Conservation (phyloP, 345 rosid species). For the Populus deltoides region DNA sequence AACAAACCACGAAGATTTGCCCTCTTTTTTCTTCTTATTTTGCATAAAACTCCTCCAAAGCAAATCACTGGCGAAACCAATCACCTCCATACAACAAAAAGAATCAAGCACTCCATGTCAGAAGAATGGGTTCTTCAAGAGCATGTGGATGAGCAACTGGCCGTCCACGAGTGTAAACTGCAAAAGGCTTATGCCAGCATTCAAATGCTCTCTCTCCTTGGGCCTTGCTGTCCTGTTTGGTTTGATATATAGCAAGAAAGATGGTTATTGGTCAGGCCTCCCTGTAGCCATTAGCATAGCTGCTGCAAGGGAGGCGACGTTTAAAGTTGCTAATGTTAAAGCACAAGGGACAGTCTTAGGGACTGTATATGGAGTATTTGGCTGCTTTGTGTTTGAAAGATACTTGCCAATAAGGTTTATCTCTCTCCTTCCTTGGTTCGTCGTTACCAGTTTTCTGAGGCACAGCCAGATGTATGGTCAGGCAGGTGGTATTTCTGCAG, state of each 20-base stretch:
- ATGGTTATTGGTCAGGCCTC: conserved; percentile 83
- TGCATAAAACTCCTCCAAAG: conserved; percentile 56
- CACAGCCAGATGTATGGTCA: conserved; percentile 74
- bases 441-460: conserved; percentile 60
- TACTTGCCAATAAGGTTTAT: conserved; percentile 64
- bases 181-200: conserved; percentile 50
- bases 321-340: conserved; percentile 68
- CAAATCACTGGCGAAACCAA: conserved; percentile 36
- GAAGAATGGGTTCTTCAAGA: conserved; percentile 12
- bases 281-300: conserved; percentile 70
- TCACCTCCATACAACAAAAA: conserved; percentile 8
- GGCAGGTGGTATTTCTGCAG: conserved; percentile 83
- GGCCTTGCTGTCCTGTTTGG: conserved; percentile 72
- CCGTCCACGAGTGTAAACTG: conserved; percentile 14
- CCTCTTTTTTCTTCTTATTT: conserved; percentile 73
- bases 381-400: conserved; percentile 68
- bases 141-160: conserved; percentile 23
- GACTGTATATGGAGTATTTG: conserved; percentile 80
- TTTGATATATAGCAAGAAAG: conserved; percentile 57
- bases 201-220: conserved; percentile 62
- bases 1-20: conserved; percentile 44
- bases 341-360: conserved; percentile 95
- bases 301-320: conserved; percentile 68
- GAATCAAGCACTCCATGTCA: conserved; percentile 12
- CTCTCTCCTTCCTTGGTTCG: conserved; percentile 84